phyloP scores from a whole-genome alignment of 2,329 filamentous ascomycete species.

The Didymella keratinophila region DNA sequence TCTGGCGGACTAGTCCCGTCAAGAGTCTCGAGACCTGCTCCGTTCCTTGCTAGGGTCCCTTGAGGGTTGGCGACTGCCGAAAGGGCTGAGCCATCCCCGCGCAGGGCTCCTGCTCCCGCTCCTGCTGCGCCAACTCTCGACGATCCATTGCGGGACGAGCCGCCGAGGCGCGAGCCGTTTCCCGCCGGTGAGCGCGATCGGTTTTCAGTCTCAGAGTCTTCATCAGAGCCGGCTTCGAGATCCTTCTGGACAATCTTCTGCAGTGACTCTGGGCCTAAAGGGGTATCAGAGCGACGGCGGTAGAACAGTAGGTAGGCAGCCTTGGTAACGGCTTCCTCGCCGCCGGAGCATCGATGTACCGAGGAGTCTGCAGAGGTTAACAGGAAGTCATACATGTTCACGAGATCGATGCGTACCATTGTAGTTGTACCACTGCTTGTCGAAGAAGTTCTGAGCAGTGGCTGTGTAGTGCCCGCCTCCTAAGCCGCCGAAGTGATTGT shows the following conservation, averaged over 20 bases:
- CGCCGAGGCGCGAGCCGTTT: conserved; percentile 88
- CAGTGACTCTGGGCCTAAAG: conserved; percentile 81
- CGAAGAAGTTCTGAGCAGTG: conserved; percentile 89
- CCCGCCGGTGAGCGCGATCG: conserved; percentile 65
- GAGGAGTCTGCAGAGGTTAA: conserved; percentile 73
- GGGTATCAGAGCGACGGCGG: conserved; percentile 77
- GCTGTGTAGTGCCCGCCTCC: conserved; percentile 97
- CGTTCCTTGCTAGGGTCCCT: conserved; percentile 47
- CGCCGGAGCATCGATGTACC: conserved; percentile 67
- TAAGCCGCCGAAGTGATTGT: conserved; percentile 93
- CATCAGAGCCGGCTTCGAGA: conserved; percentile 53
- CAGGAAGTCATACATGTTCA: not conserved
- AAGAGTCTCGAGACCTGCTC: conserved; percentile 45
- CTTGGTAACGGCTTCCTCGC: conserved; percentile 69
- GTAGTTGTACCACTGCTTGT: conserved; percentile 92
- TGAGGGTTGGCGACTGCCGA: conserved; percentile 44
- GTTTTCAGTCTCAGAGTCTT: conserved; percentile 50
- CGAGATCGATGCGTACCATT: conserved; percentile 70
- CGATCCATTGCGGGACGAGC: conserved; percentile 88
- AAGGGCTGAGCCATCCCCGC: conserved; percentile 46
- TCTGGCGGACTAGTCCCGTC: conserved; percentile 35
- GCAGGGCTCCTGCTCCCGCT: conserved; percentile 63
- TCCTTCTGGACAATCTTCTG: conserved; percentile 72
- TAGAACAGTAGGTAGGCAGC: conserved; percentile 96
- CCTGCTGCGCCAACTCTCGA: conserved; percentile 85